Evolutionary conservation across 305 asterid genomes (phyloP).

Genomic region (Lippia alba): DNA sequence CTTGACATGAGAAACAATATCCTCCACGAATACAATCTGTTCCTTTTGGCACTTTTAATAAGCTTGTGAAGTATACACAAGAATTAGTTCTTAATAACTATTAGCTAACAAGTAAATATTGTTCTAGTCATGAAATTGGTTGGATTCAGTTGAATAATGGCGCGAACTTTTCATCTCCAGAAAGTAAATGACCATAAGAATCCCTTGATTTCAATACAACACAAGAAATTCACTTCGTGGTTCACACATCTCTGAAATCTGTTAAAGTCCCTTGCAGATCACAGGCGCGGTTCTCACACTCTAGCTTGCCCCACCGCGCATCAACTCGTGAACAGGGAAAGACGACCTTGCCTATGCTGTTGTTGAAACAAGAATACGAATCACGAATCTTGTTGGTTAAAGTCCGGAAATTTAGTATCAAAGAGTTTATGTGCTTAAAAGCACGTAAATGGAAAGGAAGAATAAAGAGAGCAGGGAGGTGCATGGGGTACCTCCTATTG

Average conservation of each 20-base stretch:
- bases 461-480: slow-evolving; percentile 10
- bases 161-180: no score
- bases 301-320: slow-evolving; percentile 97
- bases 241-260: slow-evolving; percentile 41
- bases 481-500: slow-evolving; percentile 73
- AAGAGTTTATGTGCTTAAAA: neutral
- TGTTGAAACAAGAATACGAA: slow-evolving; percentile 23
- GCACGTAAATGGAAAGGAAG: neutral
- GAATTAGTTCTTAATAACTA: neutral
- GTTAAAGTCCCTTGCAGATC: slow-evolving; percentile 71
- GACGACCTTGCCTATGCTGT: slow-evolving; percentile 71
- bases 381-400: no score
- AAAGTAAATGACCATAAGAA: no score
- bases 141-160: neutral
- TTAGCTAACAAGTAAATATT: neutral
- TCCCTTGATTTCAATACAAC: no score
- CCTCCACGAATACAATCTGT: no score
- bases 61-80: neutral
- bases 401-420: slow-evolving; percentile 2
- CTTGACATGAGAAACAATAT: no score
- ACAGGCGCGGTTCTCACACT: slow-evolving; percentile 85
- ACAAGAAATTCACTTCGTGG: slow-evolving; percentile 23
- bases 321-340: slow-evolving; percentile 91
- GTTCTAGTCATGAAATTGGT: neutral
- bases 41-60: no score